phyloP scores from a whole-genome alignment of 768 basidiomycete genomes.

The Auricularia sp. region DNA sequence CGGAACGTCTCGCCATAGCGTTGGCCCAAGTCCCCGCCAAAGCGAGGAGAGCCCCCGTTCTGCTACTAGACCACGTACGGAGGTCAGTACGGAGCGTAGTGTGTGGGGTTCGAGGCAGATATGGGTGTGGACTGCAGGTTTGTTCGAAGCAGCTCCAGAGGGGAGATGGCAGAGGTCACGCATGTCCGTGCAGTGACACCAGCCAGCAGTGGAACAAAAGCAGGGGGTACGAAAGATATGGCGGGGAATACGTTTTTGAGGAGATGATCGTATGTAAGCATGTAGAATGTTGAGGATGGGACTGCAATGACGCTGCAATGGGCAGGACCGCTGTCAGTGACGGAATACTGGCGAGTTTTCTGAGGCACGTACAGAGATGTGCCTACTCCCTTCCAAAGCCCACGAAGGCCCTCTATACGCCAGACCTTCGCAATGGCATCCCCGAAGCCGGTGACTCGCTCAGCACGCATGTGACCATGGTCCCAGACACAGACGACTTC shows the following conservation, averaged over 20 bases:
- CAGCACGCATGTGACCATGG: constrained; percentile 54
- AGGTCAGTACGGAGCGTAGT: constrained; percentile 59
- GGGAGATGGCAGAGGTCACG: constrained; percentile 71
- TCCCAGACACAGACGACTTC: constrained; percentile 76
- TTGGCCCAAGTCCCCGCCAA: constrained; percentile 87
- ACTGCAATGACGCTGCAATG: constrained; percentile 69
- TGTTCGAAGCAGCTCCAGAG: constrained; percentile 87
- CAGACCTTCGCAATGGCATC: constrained; percentile 76
- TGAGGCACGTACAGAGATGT: constrained; percentile 64
- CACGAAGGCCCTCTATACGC: constrained; percentile 70
- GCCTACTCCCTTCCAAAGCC: constrained; percentile 92
- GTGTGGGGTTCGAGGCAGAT: constrained; percentile 60
- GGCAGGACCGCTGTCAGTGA: constrained; percentile 11
- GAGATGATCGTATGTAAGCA: constrained; percentile 91
- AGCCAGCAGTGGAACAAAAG: constrained; percentile 62
- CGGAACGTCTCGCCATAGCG: constrained; percentile 94
- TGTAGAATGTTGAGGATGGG: constrained; percentile 86
- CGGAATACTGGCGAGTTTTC: too few species aligned
- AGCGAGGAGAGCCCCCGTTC: constrained; percentile 58
- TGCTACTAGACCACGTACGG: constrained; percentile 50
- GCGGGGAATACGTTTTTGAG: constrained; percentile 52
- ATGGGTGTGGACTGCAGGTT: constrained; percentile 83
- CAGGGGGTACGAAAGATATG: constrained; percentile 37
- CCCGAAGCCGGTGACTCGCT: constrained; percentile 74
- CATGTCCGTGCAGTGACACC: constrained; percentile 75